Conservation (phyloP, 139 green algal genomes). For the Choricystis sp. region DNA sequence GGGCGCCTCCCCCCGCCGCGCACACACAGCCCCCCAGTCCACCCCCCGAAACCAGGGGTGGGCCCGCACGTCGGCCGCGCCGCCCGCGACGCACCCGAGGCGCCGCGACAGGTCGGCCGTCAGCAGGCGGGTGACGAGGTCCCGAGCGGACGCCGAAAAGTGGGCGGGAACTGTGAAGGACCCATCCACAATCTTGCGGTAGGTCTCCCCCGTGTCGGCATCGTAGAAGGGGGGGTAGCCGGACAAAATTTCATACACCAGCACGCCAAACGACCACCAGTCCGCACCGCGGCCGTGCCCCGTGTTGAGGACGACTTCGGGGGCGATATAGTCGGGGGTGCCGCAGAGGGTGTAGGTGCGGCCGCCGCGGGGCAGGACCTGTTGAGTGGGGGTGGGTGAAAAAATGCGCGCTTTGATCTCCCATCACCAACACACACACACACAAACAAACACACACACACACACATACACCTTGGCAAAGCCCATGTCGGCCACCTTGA, state of each 20-base stretch:
- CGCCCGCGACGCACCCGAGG: constrained; percentile 23
- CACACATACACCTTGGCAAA: constrained; percentile 62
- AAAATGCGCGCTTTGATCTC: too few species aligned
- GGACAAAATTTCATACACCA: constrained; percentile 69
- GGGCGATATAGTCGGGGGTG: constrained; percentile 63
- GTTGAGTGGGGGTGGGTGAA: too few species aligned
- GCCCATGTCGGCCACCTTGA: constrained; percentile 66
- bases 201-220: constrained; percentile 34
- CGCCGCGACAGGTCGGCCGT: constrained; percentile 24
- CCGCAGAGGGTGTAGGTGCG: constrained; percentile 39
- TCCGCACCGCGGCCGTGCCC: constrained; percentile 54
- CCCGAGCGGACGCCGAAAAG: constrained; percentile 14
- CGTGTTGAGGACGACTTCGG: constrained; percentile 58
- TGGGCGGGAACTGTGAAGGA: constrained; percentile 17
- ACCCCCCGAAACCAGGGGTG: constrained; percentile 45
- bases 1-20: constrained; percentile 9
- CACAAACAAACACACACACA: too few species aligned
- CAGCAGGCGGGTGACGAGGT: constrained; percentile 26
- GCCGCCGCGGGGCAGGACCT: constrained; percentile 1
- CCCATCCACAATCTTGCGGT: constrained; percentile 28
- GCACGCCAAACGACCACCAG: constrained; percentile 72
- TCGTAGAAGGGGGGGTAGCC: constrained; percentile 66
- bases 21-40: constrained; percentile 20
- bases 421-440: too few species aligned
- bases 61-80: constrained; percentile 31